Conservation (phyloP, 148 eudicot genomes). For the Fagopyrum esculentum region DNA sequence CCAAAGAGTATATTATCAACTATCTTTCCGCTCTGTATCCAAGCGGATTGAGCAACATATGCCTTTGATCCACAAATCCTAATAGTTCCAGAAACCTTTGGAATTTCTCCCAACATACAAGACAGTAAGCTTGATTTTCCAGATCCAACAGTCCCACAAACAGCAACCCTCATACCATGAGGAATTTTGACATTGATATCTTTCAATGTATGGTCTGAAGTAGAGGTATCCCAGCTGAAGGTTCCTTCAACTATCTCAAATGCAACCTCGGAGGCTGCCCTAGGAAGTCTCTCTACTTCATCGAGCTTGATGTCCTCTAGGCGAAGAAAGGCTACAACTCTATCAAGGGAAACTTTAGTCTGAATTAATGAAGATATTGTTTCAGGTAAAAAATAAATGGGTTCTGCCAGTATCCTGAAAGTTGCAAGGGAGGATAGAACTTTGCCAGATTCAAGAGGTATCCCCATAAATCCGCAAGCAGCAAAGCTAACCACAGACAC, state of each 20-base stretch:
- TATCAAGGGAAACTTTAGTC: constrained; percentile 49
- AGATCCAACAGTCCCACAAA: constrained; percentile 47
- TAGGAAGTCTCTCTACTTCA: constrained; percentile 31
- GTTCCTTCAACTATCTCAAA: constrained; percentile 37
- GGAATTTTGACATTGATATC: constrained; percentile 28
- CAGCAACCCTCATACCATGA: constrained; percentile 31
- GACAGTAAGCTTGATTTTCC: constrained; percentile 52
- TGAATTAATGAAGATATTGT: constrained; percentile 36
- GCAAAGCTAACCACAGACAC: constrained; percentile 32
- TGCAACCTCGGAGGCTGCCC: constrained; percentile 26
- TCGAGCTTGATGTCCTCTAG: constrained; percentile 34
- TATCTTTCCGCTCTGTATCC: constrained; percentile 56
- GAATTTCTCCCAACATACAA: constrained; percentile 43
- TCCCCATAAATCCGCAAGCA: constrained; percentile 31
- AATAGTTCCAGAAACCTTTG: constrained; percentile 31
- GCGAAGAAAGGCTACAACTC: constrained; percentile 39
- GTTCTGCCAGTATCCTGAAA: constrained; percentile 38
- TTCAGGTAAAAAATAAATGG: constrained; percentile 44
- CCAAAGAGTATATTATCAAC: constrained; percentile 51
- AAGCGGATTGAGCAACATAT: constrained; percentile 46
- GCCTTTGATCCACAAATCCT: constrained; percentile 40
- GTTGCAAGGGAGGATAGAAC: constrained; percentile 42
- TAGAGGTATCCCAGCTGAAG: constrained; percentile 34
- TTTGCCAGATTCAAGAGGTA: constrained; percentile 46
- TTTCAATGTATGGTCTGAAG: constrained; percentile 19